Conservation (phyloP, 352 stramenopile genomes). For the Pythium aristosporum region DNA sequence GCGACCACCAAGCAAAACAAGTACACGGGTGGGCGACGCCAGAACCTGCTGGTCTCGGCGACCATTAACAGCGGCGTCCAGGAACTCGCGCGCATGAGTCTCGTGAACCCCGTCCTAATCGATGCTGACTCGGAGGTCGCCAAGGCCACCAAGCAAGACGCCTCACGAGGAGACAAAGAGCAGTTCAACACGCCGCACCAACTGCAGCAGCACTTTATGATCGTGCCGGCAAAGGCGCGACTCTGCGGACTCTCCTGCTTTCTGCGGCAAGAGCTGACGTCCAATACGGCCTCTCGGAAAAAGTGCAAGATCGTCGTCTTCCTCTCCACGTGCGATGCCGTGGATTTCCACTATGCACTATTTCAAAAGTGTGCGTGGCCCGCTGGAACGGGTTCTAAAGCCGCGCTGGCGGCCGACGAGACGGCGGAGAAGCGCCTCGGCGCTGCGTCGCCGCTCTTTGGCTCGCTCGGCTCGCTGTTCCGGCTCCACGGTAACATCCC, state of each 20-base stretch:
- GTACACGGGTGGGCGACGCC: conserved; percentile 35
- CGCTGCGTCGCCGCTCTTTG: conserved; percentile 56
- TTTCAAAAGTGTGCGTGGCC: conserved; percentile 87
- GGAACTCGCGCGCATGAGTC: conserved; percentile 81
- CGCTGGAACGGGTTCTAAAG: conserved; percentile 13
- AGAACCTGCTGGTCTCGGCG: conserved; percentile 88
- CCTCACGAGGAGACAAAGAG: conserved; percentile 26
- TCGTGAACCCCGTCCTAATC: conserved; percentile 69
- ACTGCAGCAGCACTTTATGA: conserved; percentile 95
- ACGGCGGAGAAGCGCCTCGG: conserved; percentile 37
- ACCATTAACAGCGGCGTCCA: conserved; percentile 87
- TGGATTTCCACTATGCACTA: conserved; percentile 95
- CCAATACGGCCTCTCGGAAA: conserved; percentile 30
- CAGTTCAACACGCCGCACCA: conserved; percentile 91
- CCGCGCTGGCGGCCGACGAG: conserved; percentile 1
- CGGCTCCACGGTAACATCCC: conserved; percentile 95
- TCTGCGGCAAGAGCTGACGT: conserved; percentile 72
- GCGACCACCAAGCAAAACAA: conserved; percentile 53
- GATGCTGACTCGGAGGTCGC: conserved; percentile 59
- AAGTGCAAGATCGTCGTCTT: conserved; percentile 94
- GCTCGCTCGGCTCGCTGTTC: conserved; percentile 58
- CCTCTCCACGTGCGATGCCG: conserved; percentile 95
- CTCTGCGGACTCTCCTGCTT: conserved; percentile 93
- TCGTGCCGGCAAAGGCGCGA: conserved; percentile 93
- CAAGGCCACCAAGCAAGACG: neutral